phyloP scores from a whole-genome alignment of 345 rosid species.

The Lepidium africanum region DNA sequence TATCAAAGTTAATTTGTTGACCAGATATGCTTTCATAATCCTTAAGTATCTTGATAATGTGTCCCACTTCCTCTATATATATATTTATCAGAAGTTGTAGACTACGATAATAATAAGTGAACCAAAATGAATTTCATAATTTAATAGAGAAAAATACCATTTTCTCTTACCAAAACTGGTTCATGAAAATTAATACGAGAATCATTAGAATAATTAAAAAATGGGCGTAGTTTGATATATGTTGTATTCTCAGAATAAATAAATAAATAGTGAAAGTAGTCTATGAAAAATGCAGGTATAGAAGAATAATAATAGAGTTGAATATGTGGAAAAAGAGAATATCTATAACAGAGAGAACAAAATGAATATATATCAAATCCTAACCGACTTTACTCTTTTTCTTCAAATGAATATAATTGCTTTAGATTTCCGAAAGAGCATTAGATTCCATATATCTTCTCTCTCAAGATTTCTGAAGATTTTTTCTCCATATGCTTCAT shows the following conservation, averaged over 20 bases:
- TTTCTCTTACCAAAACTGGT: not conserved
- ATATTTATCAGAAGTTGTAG: too few species aligned
- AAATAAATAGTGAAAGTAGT: not conserved
- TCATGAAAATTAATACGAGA: not conserved
- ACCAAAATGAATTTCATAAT: not conserved
- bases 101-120: not conserved
- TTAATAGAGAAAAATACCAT: not conserved
- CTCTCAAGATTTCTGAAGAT: constrained; percentile 13
- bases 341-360: constrained; percentile 14
- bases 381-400: constrained; percentile 8
- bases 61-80: too few species aligned
- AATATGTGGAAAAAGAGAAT: constrained; percentile 4
- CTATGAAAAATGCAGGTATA: not conserved
- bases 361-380: not conserved
- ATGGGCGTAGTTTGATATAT: not conserved
- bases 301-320: not conserved
- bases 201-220: not conserved
- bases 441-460: constrained; percentile 20
- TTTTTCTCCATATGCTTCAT: not conserved
- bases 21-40: too few species aligned
- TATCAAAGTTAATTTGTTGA: too few species aligned
- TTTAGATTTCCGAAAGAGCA: constrained; percentile 5
- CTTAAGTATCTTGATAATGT: too few species aligned
- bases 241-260: not conserved
- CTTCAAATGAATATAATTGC: not conserved